These are phyloP conservation scores for Eragrostis nindensis DNA, from an alignment of 176 grass and related monocot species.

Conservation along the genomic window DNA sequence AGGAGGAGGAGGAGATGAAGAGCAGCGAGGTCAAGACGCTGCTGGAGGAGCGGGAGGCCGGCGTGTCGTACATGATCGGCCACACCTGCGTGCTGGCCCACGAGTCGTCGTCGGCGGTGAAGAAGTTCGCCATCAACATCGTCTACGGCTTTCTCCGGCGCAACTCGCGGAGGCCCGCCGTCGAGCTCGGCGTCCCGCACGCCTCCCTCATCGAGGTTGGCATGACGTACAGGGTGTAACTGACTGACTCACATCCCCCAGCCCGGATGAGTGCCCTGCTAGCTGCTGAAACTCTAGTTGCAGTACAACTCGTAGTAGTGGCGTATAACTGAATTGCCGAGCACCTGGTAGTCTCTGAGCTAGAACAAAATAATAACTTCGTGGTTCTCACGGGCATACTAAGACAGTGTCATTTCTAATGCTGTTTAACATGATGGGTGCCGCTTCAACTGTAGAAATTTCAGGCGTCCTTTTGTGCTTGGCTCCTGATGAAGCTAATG, in stretches of 20 bases:
- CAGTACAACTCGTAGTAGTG: background rate
- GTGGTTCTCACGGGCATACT: no score
- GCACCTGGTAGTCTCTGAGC: background rate
- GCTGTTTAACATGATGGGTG: background rate
- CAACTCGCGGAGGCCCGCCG: slow-evolving; percentile 76
- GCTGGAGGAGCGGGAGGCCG: slow-evolving; percentile 69
- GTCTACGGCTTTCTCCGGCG: slow-evolving; percentile 86
- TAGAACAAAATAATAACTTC: no score
- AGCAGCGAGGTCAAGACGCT: slow-evolving; percentile 62
- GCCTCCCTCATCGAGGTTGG: slow-evolving; percentile 86
- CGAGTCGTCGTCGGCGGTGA: slow-evolving; percentile 72
- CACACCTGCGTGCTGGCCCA: slow-evolving; percentile 76
- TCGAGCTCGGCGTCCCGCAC: slow-evolving; percentile 77
- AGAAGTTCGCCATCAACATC: slow-evolving; percentile 75
- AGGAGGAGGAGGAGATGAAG: slow-evolving; percentile 20
- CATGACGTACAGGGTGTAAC: slow-evolving; percentile 64
- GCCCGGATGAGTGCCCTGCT: no score
- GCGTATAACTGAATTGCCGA: background rate
- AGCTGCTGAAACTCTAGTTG: background rate
- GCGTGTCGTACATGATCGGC: slow-evolving; percentile 91
- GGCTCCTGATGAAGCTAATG: background rate
- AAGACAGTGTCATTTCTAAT: no score
- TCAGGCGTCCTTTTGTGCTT: background rate
- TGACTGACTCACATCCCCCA: background rate
- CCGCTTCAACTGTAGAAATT: background rate